Conservation (phyloP, 2,329 filamentous ascomycete species). For the Diplodia scrobiculata region DNA sequence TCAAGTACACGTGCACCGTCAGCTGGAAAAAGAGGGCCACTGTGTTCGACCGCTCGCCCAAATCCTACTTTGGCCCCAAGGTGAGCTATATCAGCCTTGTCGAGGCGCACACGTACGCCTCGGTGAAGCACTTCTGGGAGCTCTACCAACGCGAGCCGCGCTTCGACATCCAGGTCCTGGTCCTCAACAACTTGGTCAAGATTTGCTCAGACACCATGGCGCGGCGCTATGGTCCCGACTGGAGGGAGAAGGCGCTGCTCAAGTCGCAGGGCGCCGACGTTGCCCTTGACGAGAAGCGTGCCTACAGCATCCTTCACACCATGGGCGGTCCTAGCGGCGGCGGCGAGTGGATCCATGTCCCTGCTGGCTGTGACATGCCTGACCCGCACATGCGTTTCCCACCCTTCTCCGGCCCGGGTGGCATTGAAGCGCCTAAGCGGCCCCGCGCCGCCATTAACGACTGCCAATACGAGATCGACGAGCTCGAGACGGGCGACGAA, state of each 20-base stretch:
- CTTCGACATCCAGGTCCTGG: neutral
- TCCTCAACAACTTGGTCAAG: neutral
- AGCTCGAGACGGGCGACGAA: neutral
- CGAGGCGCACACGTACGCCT: neutral
- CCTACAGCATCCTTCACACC: conserved; percentile 1
- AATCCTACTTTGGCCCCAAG: neutral
- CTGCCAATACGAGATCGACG: neutral
- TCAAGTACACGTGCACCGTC: neutral
- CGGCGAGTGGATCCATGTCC: conserved; percentile 5
- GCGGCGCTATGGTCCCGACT: neutral
- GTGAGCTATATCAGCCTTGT: neutral
- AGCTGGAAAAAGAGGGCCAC: neutral
- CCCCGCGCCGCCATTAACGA: neutral
- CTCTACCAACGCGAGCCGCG: conserved; percentile 15
- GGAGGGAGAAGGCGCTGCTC: neutral
- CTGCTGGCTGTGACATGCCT: neutral
- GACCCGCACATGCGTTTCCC: neutral
- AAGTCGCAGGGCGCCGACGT: neutral
- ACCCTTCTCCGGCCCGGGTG: neutral
- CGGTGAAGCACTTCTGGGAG: conserved; percentile 6
- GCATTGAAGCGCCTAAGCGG: neutral
- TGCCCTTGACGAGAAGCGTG: conserved; percentile 12
- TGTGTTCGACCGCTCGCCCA: neutral
- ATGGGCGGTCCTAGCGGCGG: conserved; percentile 9
- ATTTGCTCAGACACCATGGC: neutral